Evolutionary conservation across 192 early-diverging fungal species (phyloP), one percentile per base, ranked within the genome.

Genomic region (Piromyces finnis): DNA sequence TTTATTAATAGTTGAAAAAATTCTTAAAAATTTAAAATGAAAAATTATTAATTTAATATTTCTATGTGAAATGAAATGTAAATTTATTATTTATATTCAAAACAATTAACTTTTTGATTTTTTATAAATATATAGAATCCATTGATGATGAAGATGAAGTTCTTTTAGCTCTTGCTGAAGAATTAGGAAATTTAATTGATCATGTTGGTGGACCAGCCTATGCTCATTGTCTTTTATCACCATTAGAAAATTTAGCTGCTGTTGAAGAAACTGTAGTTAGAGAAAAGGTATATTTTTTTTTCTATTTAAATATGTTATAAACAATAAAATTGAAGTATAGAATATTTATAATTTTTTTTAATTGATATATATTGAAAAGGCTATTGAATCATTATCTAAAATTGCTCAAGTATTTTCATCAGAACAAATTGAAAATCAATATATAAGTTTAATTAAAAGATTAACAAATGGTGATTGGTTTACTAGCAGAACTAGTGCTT

Each of bases 121-220:
- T 15, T 51, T 5, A 15, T 22, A 22, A 22, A 22, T 51, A 51
- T 22, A 51, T 84, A 97, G 97, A 99, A 88, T 96, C 96, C 18
- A 97, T 97, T 83, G 97, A 99, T 86, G 98, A 99, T 84, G 98
- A 99, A 83, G 98, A 99, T 84, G 98, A 99, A 84, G 92, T 99
- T 36, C 84, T 99, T 80, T 82, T 97, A 28, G 93, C 94, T 41
- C 87, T 99, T 41, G 98, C 97, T 22, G 95, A 97, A 84, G 93
- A 98, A 81, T 90, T 99, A 77, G 97, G 95, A 28, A 87, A 92
- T 83, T 96, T 99, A 86, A 90, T 94, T 79, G 93, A 96, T 82
- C 94, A 93, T 81, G 92, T 98, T 29, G 98, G 98, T 27, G 98
- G 98, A 18, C 89, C 93, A 17, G 89, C 91, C 32, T 92, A 92